Evolutionary conservation across 1,284 basidiomycete genomes (phyloP), one percentile per base, ranked within the genome.

Genomic region (Heterobasidion annosum): DNA sequence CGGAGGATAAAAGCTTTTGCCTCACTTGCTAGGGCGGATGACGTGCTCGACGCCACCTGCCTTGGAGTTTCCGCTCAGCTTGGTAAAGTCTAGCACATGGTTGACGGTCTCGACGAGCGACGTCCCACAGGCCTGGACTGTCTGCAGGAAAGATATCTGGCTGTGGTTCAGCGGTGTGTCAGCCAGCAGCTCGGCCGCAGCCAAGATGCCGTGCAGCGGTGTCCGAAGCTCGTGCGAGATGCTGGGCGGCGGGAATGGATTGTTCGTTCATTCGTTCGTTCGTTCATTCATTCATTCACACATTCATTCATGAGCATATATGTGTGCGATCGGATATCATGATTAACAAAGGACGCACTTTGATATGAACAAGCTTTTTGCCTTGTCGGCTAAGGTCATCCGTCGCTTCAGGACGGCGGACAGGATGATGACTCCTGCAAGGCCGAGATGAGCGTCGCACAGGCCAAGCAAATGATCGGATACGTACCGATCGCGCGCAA

Each of bases 41-140:
- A 82, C 78, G 61, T 87, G 83, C 64, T 88, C 87, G 6, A 84
- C 82, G 49, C 83, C 85, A 42, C 85, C 86, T 2, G 81, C 75
- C 66, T 89, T 91, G 44, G 84, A 75, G 60, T 88, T 88, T n/a
- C 93, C 93, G 63, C 90, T 94, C 18, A 97, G 78, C 67, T 98
- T 98, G 37, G 94, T 97, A 66, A 96, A 98, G 68, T 98, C 95
- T 40, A 98, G 76, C 6, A 98, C 95, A 64, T 98, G 95, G 65
- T 98, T 98, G 56, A 98, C 94, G 2, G 89, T 91, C 70, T 91
- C 89, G 13, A 89, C 86, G 3, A 91, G 75, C 0, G 88, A 91
- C 16, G 85, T 90, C 15, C 88, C 88, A 62, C 90, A 92, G n/a
- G 88, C 89, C 65, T 91, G 85, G 1, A 92, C 86, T 0, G 92